These are phyloP conservation scores for Plasmodium fragile DNA, from an alignment of 169 alveolate species.

Conservation along the genomic window DNA sequence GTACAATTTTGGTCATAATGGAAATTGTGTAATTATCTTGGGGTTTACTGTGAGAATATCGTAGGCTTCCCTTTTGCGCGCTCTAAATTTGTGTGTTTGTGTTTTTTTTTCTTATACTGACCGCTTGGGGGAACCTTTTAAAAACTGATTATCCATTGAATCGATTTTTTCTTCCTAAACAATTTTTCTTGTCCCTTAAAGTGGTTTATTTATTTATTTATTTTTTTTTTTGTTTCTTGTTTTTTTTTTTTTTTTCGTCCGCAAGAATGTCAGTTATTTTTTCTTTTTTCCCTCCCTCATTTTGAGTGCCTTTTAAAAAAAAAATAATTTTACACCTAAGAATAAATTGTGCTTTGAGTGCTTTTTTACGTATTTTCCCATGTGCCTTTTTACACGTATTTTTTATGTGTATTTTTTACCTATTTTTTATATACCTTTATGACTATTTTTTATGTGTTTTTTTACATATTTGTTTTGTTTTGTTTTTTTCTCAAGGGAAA, in stretches of 20 bases:
- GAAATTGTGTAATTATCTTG: not conserved
- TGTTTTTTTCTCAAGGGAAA: not conserved
- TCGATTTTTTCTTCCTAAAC: not conserved
- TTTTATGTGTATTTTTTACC: not conserved
- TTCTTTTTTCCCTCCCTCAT: not conserved
- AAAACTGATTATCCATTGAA: not conserved
- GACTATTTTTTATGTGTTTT: not conserved
- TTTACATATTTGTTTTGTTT: no score
- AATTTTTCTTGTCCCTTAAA: not conserved
- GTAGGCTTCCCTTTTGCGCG: not conserved
- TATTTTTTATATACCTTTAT: not conserved
- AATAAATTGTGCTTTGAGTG: not conserved
- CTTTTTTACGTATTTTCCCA: not conserved
- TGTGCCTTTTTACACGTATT: not conserved
- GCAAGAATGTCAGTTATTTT: not conserved
- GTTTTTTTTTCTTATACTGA: conserved; percentile 3
- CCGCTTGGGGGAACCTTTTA: not conserved
- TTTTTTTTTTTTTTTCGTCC: not conserved
- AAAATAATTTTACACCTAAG: not conserved
- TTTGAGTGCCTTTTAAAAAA: not conserved
- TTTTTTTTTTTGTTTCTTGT: not conserved
- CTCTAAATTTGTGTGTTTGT: not conserved
- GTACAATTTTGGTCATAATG: conserved; percentile 36
- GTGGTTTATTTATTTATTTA: not conserved
- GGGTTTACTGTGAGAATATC: not conserved